These are phyloP conservation scores for Solanum okadae DNA, from an alignment of 257 asterid species.

Conservation along the genomic window DNA sequence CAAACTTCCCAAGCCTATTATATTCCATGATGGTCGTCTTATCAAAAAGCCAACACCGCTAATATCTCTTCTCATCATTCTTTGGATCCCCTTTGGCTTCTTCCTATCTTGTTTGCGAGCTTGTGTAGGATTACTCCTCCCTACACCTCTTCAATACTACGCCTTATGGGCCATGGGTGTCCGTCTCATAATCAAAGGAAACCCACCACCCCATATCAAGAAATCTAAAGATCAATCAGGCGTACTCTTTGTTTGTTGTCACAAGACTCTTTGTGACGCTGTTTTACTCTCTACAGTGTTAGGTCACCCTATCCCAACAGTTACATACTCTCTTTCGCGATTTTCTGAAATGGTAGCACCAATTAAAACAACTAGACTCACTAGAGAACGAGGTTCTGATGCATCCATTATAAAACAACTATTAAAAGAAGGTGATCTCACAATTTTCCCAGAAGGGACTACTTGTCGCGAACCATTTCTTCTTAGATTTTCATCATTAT, in stretches of 20 bases:
- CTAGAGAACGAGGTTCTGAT: slow-evolving; percentile 10
- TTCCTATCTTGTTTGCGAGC: background rate
- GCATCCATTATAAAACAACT: slow-evolving; percentile 7
- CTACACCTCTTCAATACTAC: background rate
- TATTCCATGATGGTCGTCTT: slow-evolving; percentile 33
- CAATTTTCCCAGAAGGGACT: slow-evolving; percentile 31
- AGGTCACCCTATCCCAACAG: slow-evolving; percentile 3
- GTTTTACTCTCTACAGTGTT: slow-evolving; percentile 7
- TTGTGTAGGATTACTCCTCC: background rate
- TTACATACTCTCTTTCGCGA: slow-evolving; percentile 18
- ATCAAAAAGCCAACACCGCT: slow-evolving; percentile 25
- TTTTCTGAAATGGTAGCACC: slow-evolving; percentile 10
- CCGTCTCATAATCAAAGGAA: slow-evolving; percentile 1
- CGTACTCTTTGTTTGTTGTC: slow-evolving; percentile 10
- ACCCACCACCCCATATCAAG: background rate
- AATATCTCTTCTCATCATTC: slow-evolving; percentile 10
- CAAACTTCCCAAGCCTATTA: slow-evolving; percentile 15
- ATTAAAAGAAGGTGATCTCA: background rate
- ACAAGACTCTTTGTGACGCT: background rate
- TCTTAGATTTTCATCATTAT: slow-evolving; percentile 32
- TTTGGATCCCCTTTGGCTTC: slow-evolving; percentile 29
- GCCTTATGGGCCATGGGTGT: background rate
- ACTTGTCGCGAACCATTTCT: slow-evolving; percentile 40
- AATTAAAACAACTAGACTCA: slow-evolving; percentile 5
- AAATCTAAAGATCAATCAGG: background rate